Percentiles rank a stretch among this genome's conserved stretches.
Evolutionary conservation across 495 filamentous ascomycete species (phyloP).

Genomic region (Trichoderma orchidacearum): DNA sequence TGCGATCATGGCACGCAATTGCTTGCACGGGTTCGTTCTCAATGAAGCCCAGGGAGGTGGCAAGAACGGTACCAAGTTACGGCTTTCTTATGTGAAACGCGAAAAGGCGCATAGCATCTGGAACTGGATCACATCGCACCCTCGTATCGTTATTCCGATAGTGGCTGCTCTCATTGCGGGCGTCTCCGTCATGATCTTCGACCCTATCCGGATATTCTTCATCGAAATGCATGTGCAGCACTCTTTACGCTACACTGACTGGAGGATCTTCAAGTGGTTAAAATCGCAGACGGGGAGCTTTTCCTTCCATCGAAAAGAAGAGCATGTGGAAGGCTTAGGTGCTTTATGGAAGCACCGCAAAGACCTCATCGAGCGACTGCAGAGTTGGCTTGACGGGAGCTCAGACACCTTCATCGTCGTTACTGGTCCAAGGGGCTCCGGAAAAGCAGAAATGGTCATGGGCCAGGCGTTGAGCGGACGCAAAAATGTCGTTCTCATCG

Average conservation of each 20-base stretch:
- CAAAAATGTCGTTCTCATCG: conserved; percentile 71
- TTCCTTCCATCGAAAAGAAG: conserved; percentile 16
- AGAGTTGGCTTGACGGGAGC: conserved; percentile 76
- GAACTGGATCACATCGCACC: conserved; percentile 85
- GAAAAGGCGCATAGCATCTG: conserved; percentile 62
- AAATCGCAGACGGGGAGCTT: conserved; percentile 63
- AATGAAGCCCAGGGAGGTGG: conserved; percentile 52
- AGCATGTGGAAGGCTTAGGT: conserved; percentile 42
- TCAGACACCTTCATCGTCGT: conserved; percentile 88
- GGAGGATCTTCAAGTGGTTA: conserved; percentile 62
- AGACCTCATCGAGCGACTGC: conserved; percentile 62
- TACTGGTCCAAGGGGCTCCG: conserved; percentile 82
- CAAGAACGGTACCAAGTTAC: conserved; percentile 56
- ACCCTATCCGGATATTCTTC: conserved; percentile 85
- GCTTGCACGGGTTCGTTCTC: conserved; percentile 74
- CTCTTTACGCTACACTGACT: conserved; percentile 60
- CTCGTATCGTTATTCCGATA: conserved; percentile 72
- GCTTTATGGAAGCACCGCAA: conserved; percentile 85
- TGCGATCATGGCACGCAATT: conserved; percentile 81
- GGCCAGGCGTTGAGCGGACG: conserved; percentile 69
- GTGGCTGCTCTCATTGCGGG: conserved; percentile 66
- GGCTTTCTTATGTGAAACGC: conserved; percentile 68
- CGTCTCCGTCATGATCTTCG: conserved; percentile 84
- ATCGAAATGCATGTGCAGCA: conserved; percentile 74
- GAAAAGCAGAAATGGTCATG: conserved; percentile 76